Evolutionary conservation across 768 basidiomycete genomes (phyloP), one percentile per base, ranked within the genome.

Genomic region (Tylopilus plumbeoviolaceoides): DNA sequence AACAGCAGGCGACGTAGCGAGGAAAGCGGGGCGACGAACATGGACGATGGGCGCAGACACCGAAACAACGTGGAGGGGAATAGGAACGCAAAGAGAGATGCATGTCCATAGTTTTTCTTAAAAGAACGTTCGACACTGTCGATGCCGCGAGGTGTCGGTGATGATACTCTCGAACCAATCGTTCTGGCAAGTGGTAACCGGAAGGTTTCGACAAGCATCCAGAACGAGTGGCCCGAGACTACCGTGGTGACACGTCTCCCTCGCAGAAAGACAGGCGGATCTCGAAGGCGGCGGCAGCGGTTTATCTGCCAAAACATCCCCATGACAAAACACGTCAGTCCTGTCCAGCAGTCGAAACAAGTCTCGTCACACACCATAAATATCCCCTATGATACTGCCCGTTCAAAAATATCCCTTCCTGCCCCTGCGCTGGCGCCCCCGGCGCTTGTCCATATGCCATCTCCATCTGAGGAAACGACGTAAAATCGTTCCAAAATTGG

Each of bases 401-500:
- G 20, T 27, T 48, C 42, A 70, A 39, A 58, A 63, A 69, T 42
- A 67, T 18, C 9, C 54, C 59, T 1, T 56, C 61, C 17, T 63
- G 63, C 18, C 55, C 60, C 18, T 64, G 63, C 18, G 39, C 38
- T 17, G 46, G 21, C 12, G 43, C 42, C 12, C 49, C 53, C 9
- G 55, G 31, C 6, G 50, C 3, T 30, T 62, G 58, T 4, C 63
- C 63, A 63, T 78, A 78, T 1, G 75, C 61, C 43, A 74, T 64
- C 40, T 73, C 75, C 58, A 80, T 67, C 62, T 78, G 78, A 7
- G 77, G 70, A 61, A 78, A 81, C 15, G 78, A 70, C 27, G 77
- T 74, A 63, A 77, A 81, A 36, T 83, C 81, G 46, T 70, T 76
- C 80, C 81, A 83, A 57, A 72, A 82, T 53, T 80, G 78, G 17